Evolutionary conservation across 176 grass and related monocot genomes (phyloP).

Genomic region (Rhynchospora tenuis): DNA sequence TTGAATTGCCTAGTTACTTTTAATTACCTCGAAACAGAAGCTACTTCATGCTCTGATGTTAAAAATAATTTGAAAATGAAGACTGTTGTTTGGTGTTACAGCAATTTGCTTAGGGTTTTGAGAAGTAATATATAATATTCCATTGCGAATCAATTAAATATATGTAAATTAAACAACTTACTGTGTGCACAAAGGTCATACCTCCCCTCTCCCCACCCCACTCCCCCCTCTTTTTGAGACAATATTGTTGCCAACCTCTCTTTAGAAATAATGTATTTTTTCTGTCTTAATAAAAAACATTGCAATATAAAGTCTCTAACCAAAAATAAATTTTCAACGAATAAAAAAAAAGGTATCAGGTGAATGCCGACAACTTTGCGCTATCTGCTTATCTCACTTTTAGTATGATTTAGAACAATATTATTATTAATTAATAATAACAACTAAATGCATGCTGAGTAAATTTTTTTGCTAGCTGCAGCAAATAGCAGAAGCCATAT

Average conservation of each 20-base stretch:
- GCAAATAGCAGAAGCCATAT: not conserved
- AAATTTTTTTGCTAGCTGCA: not conserved
- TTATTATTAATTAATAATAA: not conserved
- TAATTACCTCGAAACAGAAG: not conserved
- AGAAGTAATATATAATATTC: too few relatives aligned
- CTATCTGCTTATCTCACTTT: not conserved
- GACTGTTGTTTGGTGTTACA: too few relatives aligned
- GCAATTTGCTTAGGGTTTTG: too few relatives aligned
- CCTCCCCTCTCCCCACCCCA: too few relatives aligned
- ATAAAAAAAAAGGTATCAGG: not conserved
- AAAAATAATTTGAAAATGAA: not conserved
- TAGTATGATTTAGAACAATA: not conserved
- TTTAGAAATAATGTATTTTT: too few relatives aligned
- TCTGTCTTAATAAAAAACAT: too few relatives aligned
- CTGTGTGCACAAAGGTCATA: too few relatives aligned
- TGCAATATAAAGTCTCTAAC: not conserved
- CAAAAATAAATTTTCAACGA: not conserved
- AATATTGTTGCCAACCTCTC: too few relatives aligned
- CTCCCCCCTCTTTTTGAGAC: too few relatives aligned
- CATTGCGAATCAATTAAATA: too few relatives aligned
- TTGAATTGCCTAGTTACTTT: not conserved
- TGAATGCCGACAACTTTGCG: not conserved
- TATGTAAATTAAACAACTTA: too few relatives aligned
- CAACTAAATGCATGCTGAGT: not conserved
- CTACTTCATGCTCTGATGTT: not conserved